Base-by-base conservation (phyloP, 2,329 filamentous ascomycete species). In the Aciculosporium take region DNA sequence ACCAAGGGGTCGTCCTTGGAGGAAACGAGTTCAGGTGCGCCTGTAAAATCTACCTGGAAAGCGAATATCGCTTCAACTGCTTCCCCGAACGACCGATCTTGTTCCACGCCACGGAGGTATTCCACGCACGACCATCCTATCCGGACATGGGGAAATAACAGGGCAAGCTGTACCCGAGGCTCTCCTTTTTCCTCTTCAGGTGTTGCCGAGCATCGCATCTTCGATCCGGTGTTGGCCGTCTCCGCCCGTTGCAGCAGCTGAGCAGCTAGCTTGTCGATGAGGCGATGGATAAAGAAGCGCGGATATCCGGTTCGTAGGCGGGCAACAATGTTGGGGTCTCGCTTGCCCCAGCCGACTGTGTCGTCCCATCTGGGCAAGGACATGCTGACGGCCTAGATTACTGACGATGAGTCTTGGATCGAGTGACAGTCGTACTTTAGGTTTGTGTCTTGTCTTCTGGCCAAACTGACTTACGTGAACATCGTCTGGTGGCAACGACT, bases 291-390 rank as follows among this genome's bases (percentile, higher is more conserved):
- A 38, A 50, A 54, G 41, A 56, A 57, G 40, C 54, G 45, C 15
- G 55, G 55, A 31, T 56, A 56, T 15, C 53, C 55, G 0, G 46
- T 49, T 24, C 55, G 46, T 7, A 57, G 42, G 20, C 48, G 45
- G 2, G 43, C 28, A 4, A 56, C 37, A 4, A 55, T 18, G 5
- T 39, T 28, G 1, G 48, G 49, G 1, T 57, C 48, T 21, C 48
- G 42, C 9, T 34, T 47, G 3, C 47, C 54, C 51, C 50, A 57
- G 25, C 44, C 50, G 7, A 49, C 27, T 0, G 49, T 50, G n/a
- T 56, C 49, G 45, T 44, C 41, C 55, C 53, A 58, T 24, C 43
- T 49, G 3, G 53, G 55, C n/a, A 57, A 51, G 9, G 51, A 57
- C 7, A 57, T 55, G 41, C 55, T 58, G 24, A 56, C 45, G 15